Evolutionary conservation across 139 green algal species (phyloP), one percentile per base, ranked within the genome.

Genomic region (Microglena sp.): DNA sequence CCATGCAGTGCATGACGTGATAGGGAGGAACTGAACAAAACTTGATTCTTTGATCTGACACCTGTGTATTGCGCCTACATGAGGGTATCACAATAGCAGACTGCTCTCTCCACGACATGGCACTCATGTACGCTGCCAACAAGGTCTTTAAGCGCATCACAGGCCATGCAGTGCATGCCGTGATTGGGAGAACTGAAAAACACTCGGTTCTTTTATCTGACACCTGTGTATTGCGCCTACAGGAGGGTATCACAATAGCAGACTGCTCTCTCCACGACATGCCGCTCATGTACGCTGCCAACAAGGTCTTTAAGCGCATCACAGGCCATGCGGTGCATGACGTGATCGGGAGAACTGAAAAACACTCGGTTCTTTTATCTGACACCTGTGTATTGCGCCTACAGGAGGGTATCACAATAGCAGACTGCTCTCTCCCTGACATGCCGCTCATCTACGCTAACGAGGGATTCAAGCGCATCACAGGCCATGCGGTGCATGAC

Each of bases 371-470:
- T n/a, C n/a, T n/a, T n/a, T n/a, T n/a, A n/a, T n/a, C n/a, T n/a
- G n/a, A n/a, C n/a, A n/a, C n/a, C n/a, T n/a, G n/a, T n/a, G n/a
- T n/a, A n/a, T n/a, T n/a, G n/a, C n/a, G n/a, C n/a, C n/a, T n/a
- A n/a, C n/a, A n/a, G n/a, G 68, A 75, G 59, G 73, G 71, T 18
- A 76, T 84, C 46, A 66, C 73, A 5, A 73, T 98, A 65, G 82
- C 92, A 4, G 93, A 97, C 62, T 77, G 81, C 11, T 53, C 83
- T 66, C 40, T 66, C 80, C 87, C 74, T 4, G 90, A 96, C 45
- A 87, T 85, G 74, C 90, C 90, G 21, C 73, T 96, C 50, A 82
- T 95, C n/a, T 96, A 90, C 45, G 81, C 79, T 32, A 92, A 87
- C 58, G 77, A 85, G 27, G 82, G 71, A 7, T 92, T 96, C 66